Evolutionary conservation across 2,329 filamentous ascomycete species (phyloP), one percentile per base, ranked within the genome.

Genomic region (Epichloe amarillans): DNA sequence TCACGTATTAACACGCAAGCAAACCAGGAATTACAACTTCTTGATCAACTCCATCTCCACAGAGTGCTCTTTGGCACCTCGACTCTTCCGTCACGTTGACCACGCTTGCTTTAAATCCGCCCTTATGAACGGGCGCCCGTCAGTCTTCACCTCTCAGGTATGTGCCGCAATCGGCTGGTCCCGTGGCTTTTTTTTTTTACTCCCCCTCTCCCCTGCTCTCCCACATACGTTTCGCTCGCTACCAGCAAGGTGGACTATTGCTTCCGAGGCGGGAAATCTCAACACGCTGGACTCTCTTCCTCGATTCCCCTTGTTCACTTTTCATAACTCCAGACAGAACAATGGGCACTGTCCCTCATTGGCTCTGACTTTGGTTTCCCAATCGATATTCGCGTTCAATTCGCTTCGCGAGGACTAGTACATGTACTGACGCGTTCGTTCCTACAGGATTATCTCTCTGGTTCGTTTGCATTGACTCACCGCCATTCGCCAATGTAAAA

Each of bases 91-190:
- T 42, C 26, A 39, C 56, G 53, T 60, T 61, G 60, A 66, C 57
- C 62, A 65, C n/a, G 63, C 58, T 57, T 60, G 58, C 59, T 47
- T 50, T 41, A 50, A 69, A 76, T 70, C 76, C 75, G 84, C 82
- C 77, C 83, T 83, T 84, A 89, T 89, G 85, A 85, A 83, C 84
- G 84, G 84, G 76, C 83, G 83, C 79, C 77, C 79, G 73, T 88
- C 86, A 71, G 79, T 84, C 70, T 90, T 88, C 76, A 90, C 86
- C 74, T 90, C 85, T 72, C 86, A 90, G 82, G 85, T 88, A 83
- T 56, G 57, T 53, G 43, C 50, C 45, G 76, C 45, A 43, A 49
- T 44, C 43, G 42, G 43, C 39, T 40, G 21, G n/a, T 35, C 11
- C 36, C 35, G 17, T 35, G 6, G 26, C 7, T 17, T 10, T 45